Base-by-base conservation (phyloP, 805 yeast species). In the Myxozyma nipponensis region DNA sequence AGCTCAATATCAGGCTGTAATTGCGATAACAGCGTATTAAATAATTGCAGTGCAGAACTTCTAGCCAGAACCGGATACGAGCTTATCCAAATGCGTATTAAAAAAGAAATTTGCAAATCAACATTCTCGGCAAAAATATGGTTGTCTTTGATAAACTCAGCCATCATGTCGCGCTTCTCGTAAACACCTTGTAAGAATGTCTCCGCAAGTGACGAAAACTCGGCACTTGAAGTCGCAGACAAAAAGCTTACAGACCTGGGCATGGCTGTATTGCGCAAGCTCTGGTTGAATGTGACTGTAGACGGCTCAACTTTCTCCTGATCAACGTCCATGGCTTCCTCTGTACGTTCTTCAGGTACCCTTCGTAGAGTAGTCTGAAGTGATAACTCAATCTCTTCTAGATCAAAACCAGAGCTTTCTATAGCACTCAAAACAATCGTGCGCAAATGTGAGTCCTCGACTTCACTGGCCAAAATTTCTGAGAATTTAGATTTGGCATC, bases 21-120 rank as follows among this genome's bases (percentile, higher is more conserved):
- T 19, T 17, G 51, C 47, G 17, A 58, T 26, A 32, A 49, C 19
- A 13, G 47, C 40, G 25, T 43, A 34, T 42, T 30, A 30, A 66
- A 59, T 9, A 57, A 37, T 19, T 59, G 51, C 17, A 72, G 47
- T 0, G 76, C 71, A 24, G 60, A 57, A 2, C 54, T 60, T 24
- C 76, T 59, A n/a, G 69, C 66, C n/a, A 69, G 51, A 4, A 59
- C 59, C 4, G 73, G 70, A 47, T 63, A 63, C 1, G 68, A 56
- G 2, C 55, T 47, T 6, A 64, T 57, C 55, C 71, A 66, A 5
- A 69, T 54, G 7, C 74, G 63, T 22, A 67, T 58, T 26, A 69
- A 56, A 43, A 72, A 72, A 17, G 58, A 42, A 17, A 54, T n/a
- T 3, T 40, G 41, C 24, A 47, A 41, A 21, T 45, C 57, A 19